These are phyloP conservation scores for Tolypocladium ovalisporum DNA, from an alignment of 2,329 filamentous ascomycete genomes.

Conservation along the genomic window DNA sequence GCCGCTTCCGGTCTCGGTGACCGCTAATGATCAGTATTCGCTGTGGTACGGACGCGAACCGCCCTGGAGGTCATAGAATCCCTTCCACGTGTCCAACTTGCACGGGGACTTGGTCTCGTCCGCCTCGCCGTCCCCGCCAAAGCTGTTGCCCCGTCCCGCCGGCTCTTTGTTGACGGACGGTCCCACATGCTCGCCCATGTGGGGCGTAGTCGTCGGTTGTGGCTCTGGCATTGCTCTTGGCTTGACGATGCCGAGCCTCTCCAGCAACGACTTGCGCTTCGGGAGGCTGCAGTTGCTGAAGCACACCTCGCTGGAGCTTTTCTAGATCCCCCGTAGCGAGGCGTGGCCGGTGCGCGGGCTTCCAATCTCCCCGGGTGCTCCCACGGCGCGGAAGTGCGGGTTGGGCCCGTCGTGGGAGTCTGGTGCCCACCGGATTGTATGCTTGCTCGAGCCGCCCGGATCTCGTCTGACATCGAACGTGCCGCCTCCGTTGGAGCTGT, in stretches of 20 bases:
- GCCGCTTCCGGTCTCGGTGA: not conserved
- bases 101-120: not conserved
- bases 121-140: not conserved
- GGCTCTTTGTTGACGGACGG: not conserved
- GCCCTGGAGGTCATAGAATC: slow-evolving; percentile 3
- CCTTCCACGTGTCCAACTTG: slow-evolving; percentile 7
- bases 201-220: not conserved
- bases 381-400: slow-evolving; percentile 32
- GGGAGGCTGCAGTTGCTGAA: slow-evolving; percentile 6
- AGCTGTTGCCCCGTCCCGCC: not conserved
- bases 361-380: slow-evolving; percentile 57
- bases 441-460: slow-evolving; percentile 21
- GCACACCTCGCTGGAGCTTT: slow-evolving; percentile 6
- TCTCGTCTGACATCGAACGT: slow-evolving; percentile 61
- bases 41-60: slow-evolving; percentile 2
- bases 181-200: not conserved
- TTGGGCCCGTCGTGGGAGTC: slow-evolving; percentile 33
- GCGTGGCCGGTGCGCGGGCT: slow-evolving; percentile 46
- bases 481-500: slow-evolving; percentile 77
- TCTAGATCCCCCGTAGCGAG: slow-evolving; percentile 25
- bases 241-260: slow-evolving; percentile 6
- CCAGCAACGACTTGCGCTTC: slow-evolving; percentile 7
- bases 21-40: not conserved
- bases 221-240: not conserved
- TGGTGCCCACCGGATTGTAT: slow-evolving; percentile 43